Conservation (phyloP, 1,284 basidiomycete genomes). For the Ceratobasidium sp. region DNA sequence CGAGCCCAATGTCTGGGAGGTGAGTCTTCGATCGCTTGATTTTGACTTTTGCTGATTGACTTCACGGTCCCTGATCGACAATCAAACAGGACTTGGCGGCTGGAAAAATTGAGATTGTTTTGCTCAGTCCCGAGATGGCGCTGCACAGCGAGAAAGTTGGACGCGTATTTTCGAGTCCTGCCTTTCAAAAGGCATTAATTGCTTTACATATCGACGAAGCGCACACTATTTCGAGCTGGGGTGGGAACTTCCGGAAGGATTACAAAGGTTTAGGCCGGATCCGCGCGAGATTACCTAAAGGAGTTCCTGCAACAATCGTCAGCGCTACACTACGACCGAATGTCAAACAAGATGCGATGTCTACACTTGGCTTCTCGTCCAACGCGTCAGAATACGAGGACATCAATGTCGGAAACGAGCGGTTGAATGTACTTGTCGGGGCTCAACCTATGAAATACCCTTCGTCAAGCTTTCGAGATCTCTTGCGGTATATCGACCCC, state of each 20-base stretch:
- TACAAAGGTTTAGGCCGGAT: slow-evolving; percentile 13
- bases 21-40: not conserved
- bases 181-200: slow-evolving; percentile 8
- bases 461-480: not conserved
- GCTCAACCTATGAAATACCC: not conserved
- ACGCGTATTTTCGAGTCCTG: not conserved
- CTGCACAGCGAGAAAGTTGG: not conserved
- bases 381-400: not conserved
- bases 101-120: slow-evolving; percentile 13
- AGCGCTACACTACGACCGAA: slow-evolving; percentile 8
- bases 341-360: slow-evolving; percentile 20
- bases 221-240: slow-evolving; percentile 20
- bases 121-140: slow-evolving; percentile 21
- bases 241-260: slow-evolving; percentile 16
- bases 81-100: slow-evolving; percentile 5
- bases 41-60: not conserved
- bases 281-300: slow-evolving; percentile 16
- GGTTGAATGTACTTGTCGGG: not conserved
- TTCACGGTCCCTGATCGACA: slow-evolving; percentile 18
- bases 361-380: slow-evolving; percentile 2
- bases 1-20: not conserved
- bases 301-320: not conserved
- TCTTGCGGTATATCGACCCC: not conserved
- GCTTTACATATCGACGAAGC: slow-evolving; percentile 1
- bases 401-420: slow-evolving; percentile 20